Base-by-base conservation (phyloP, 805 yeast species). In the Starmerella tilneyi region DNA sequence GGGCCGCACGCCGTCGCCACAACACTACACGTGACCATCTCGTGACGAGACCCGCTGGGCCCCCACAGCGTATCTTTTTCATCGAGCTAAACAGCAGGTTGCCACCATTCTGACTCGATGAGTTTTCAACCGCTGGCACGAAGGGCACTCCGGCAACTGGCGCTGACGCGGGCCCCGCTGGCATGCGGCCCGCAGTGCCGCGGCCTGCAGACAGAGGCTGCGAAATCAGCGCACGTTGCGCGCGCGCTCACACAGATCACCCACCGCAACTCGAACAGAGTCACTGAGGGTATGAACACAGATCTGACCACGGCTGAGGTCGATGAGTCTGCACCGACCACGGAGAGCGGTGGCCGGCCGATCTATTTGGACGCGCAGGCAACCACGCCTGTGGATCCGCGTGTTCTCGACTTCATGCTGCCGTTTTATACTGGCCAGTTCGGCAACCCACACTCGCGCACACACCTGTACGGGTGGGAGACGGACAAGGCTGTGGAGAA, bases 391-490 rank as follows among this genome's bases (percentile, higher is more conserved):
- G 83, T 92, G 1, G 99, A 92, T 61, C 98, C 98, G 26, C 73
- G 99, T 45, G 99, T 92, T 9, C 66, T 92, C 55, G 68, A 63
- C 49, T 56, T 42, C 39, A 63, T 63, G 66, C 53, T 63, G 43
- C 60, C 58, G 35, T 60, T 56, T 51, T 61, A 59, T 53, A 89
- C 97, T 2, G 97, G 97, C 4, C 71, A 84, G 46, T 92, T 85
- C 62, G 99, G 99, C 51, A 92, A 92, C 63, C 99, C 99, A 19
- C 99, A 92, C 66, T 85, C 96, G 5, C 78, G 92, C 48, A 92
- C 98, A 2, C 99, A 92, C 62, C 75, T 94, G 5, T 92, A 89
- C 62, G 99, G 99, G 28, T 92, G 99, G 99, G 99, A 92, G 67
- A 84, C 98, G 3, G 96, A 89, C 48, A 75, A 74, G 52, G 95